Evolutionary conservation across 305 asterid species (phyloP).

Genomic region (Fraxinus xanthoxyloides): DNA sequence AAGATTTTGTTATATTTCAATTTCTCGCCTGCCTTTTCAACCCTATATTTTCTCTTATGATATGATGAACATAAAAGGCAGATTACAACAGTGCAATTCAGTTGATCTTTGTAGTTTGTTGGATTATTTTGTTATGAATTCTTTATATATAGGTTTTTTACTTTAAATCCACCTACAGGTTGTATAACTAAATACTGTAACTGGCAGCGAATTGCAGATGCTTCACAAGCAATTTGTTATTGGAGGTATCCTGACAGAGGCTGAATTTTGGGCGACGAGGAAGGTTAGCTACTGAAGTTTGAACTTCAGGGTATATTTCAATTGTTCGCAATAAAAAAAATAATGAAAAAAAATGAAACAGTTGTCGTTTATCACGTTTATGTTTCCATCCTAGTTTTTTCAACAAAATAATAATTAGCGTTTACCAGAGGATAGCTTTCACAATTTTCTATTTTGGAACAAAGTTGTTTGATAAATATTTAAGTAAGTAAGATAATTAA

Average conservation of each 20-base stretch:
- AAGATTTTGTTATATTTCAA: neutral
- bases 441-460: neutral
- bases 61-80: neutral
- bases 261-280: conserved; percentile 98
- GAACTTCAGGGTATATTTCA: conserved; percentile 4
- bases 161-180: conserved; percentile 26
- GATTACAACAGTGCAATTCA: neutral
- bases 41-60: neutral
- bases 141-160: conserved; percentile 4
- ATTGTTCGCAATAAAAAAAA: conserved; percentile 2
- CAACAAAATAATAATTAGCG: neutral
- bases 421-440: neutral
- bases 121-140: neutral
- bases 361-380: neutral
- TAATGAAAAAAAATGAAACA: conserved; percentile 3
- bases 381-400: neutral
- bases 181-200: conserved; percentile 43
- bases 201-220: conserved; percentile 88
- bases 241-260: conserved; percentile 79
- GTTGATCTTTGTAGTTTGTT: neutral
- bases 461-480: neutral
- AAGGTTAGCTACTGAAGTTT: conserved; percentile 63
- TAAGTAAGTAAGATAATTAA: neutral
- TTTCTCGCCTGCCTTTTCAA: neutral
- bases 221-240: conserved; percentile 88